Base-by-base conservation (phyloP, 2,329 filamentous ascomycete species). In the Microdochium bolleyi region DNA sequence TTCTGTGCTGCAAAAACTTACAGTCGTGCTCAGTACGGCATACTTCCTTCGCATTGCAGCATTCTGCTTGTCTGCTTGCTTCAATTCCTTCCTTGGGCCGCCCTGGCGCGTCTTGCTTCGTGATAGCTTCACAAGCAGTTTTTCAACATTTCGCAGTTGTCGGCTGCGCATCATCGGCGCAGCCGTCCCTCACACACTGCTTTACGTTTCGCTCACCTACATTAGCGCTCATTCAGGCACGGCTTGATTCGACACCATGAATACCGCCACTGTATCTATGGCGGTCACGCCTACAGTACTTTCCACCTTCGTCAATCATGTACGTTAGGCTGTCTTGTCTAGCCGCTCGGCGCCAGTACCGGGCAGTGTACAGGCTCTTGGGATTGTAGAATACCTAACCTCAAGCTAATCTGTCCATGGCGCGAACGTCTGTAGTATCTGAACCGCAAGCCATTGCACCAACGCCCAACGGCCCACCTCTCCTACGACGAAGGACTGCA, bases 401-500 rank as follows among this genome's bases (percentile, higher is more conserved):
- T 8, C 16, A 27, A 49, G 8, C 19, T 49, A 22, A n/a, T 49
- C 5, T n/a, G 9, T 30, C 7, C 10, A 10, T 8, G 11, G 22
- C 37, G 19, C 21, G 41, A 21, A 8, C 41, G 9, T 21, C 19
- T 7, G 19, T 46, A 94, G 87, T 96, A 94, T 69, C 75, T 95
- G 55, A 87, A 95, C 63, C 85, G 88, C 58, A 88, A 87, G 63
- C 80, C 83, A 1, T 77, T 87, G 27, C 83, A 79, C 56, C 77
- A 92, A 58, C 92, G 92, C 57, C 92, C 92, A 1, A 95, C 89
- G 1, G 88, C 88, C 1, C 89, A 95, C 67, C 84, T 99, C 53
- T 92, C 91, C 51, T 99, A 99, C 72, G 89, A 97, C 65, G 89
- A 96, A 72, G 92, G 92, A 37, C 79, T 99, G 14, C 83, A 89